These are phyloP conservation scores for Phytophthora macrochlamydospora DNA, from an alignment of 352 stramenopile genomes.

Conservation along the genomic window DNA sequence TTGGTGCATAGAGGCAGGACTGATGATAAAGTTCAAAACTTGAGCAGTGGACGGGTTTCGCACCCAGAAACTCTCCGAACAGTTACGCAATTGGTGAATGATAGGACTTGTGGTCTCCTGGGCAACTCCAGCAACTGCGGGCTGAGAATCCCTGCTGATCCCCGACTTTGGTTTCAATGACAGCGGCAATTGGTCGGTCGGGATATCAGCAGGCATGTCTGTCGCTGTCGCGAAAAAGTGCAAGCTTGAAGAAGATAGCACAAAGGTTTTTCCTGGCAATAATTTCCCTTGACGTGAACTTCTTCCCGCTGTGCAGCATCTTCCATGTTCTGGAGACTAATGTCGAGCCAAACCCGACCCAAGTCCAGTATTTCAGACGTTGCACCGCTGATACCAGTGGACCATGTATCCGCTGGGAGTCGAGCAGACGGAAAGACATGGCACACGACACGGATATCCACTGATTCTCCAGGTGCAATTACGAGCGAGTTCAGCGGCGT, in stretches of 20 bases:
- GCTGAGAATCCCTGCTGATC: slow-evolving; percentile 37
- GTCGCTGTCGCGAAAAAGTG: slow-evolving; percentile 79
- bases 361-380: slow-evolving; percentile 64
- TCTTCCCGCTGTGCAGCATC: slow-evolving; percentile 71
- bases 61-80: slow-evolving; percentile 80
- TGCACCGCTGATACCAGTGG: slow-evolving; percentile 34
- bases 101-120: slow-evolving; percentile 30
- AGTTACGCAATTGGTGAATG: slow-evolving; percentile 72
- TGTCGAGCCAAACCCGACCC: slow-evolving; percentile 67
- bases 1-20: slow-evolving; percentile 67
- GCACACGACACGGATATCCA: slow-evolving; percentile 86
- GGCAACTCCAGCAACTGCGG: slow-evolving; percentile 24
- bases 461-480: slow-evolving; percentile 77
- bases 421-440: slow-evolving; percentile 71
- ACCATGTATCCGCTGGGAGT: slow-evolving; percentile 51
- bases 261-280: slow-evolving; percentile 81
- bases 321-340: slow-evolving; percentile 66
- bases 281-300: slow-evolving; percentile 74
- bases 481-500: slow-evolving; percentile 65
- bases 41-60: slow-evolving; percentile 73
- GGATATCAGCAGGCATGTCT: slow-evolving; percentile 58
- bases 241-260: slow-evolving; percentile 76
- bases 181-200: slow-evolving; percentile 45
- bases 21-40: slow-evolving; percentile 77
- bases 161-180: slow-evolving; percentile 52